Evolutionary conservation across 371 early-diverging fungal genomes (phyloP), one percentile per base, ranked within the genome.

Genomic region (Capniomyces stellatus): DNA sequence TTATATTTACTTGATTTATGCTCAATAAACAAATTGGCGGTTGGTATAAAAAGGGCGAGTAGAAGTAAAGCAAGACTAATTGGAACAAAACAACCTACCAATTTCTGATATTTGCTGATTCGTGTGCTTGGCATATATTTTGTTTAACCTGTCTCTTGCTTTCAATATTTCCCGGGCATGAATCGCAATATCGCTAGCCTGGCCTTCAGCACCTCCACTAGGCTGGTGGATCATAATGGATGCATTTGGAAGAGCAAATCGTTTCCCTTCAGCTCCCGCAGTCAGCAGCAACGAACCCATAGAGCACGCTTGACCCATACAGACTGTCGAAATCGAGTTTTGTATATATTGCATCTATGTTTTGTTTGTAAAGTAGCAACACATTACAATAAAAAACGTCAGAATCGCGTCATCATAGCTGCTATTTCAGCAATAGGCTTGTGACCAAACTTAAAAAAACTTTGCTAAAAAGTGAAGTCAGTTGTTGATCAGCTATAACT

Each of bases 171-270:
- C 96, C 19, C 87, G 71, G 2, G 96, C 96, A 58, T 94, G 95
- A 54, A 95, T 97, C 10, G 87, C 94, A 61, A 97, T 93, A 62
- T 97, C 98, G 42, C 85, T 81, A 2, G 98, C 98, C 68, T 93
- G 98, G 8, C 98, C 95, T 27, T 66, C 70, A n/a, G 93, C 92
- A 18, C 98, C 95, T 19, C 98, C 98, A 46, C 83, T 83, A 3
- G 95, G 94, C 64, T 95, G 98, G 61, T 97, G 98, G 56, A 97
- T 80, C 96, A 95, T 97, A 29, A 95, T 83, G 2, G 87, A 78
- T 18, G 92, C 79, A 65, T 97, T 85, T 13, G 95, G 95, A 24
- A 97, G 72, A 22, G 89, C 76, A 54, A 75, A 83, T 19, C 98
- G 71, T 50, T 84, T 84, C 18, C 96, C 98, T 13, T 82, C 77